phyloP scores from a whole-genome alignment of 1,139 yeast genomes.

The Sugiyamaella sp. region DNA sequence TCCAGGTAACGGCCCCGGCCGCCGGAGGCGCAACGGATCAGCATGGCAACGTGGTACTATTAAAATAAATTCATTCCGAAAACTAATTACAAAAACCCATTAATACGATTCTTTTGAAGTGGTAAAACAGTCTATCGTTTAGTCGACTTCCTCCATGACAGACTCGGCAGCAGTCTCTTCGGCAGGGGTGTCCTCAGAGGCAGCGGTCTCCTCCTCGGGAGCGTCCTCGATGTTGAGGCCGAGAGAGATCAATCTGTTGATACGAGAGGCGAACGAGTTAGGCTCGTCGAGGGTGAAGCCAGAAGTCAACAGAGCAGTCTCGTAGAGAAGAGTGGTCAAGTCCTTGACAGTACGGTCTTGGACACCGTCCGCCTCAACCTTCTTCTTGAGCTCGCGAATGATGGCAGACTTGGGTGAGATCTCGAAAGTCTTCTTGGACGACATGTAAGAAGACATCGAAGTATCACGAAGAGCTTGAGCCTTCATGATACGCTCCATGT shows the following conservation, averaged over 20 bases:
- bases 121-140: slow-evolving; percentile 38
- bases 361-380: slow-evolving; percentile 96
- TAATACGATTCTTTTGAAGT: neutral
- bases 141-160: slow-evolving; percentile 99
- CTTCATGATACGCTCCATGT: slow-evolving; percentile 99
- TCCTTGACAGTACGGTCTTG: slow-evolving; percentile 99
- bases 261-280: slow-evolving; percentile 94
- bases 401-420: slow-evolving; percentile 96
- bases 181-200: slow-evolving; percentile 55
- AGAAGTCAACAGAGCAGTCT: slow-evolving; percentile 96
- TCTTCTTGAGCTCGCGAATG: slow-evolving; percentile 91
- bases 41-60: neutral
- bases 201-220: slow-evolving; percentile 57
- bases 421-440: slow-evolving; percentile 98
- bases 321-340: slow-evolving; percentile 92
- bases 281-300: slow-evolving; percentile 99
- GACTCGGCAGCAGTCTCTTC: slow-evolving; percentile 72
- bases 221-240: slow-evolving; percentile 98
- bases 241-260: slow-evolving; percentile 95
- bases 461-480: slow-evolving; percentile 99
- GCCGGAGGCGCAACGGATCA: neutral
- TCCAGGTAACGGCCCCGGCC: neutral
- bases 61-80: slow-evolving; percentile 16
- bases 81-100: slow-evolving; percentile 16
- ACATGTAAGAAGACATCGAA: slow-evolving; percentile 99